Conservation (phyloP, 2,329 filamentous ascomycete genomes). For the Colletotrichum zoysiae region DNA sequence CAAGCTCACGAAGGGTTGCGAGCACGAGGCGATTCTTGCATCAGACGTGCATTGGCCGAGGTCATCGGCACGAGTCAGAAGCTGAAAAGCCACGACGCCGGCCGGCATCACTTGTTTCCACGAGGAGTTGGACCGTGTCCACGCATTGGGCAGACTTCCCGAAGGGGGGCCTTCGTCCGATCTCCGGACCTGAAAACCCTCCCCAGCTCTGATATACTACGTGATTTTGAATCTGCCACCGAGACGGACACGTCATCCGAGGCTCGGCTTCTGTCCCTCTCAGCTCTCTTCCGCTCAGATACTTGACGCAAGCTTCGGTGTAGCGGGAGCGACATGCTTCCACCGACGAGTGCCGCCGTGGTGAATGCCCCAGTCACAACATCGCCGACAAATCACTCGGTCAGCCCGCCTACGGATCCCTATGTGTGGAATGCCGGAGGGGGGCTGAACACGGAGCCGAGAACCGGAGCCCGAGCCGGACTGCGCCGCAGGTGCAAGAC, state of each 20-base stretch:
- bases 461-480: slow-evolving; percentile 10
- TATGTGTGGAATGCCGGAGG: slow-evolving; percentile 1
- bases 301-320: slow-evolving; percentile 10
- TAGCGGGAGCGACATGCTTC: slow-evolving; percentile 14
- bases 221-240: slow-evolving; percentile 11
- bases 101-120: slow-evolving; percentile 9
- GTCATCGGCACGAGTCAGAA: not conserved
- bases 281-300: not conserved
- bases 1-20: not conserved
- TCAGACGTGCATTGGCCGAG: not conserved
- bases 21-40: not conserved
- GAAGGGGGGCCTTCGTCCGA: slow-evolving; percentile 20
- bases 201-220: slow-evolving; percentile 10
- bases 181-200: slow-evolving; percentile 21
- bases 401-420: slow-evolving; percentile 9
- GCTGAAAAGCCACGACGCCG: not conserved
- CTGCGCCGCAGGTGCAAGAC: not conserved
- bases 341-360: slow-evolving; percentile 16
- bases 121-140: slow-evolving; percentile 2
- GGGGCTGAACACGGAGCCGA: slow-evolving; percentile 24
- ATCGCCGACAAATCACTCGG: slow-evolving; percentile 24
- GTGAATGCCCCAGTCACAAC: slow-evolving; percentile 20
- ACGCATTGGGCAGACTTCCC: not conserved
- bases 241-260: slow-evolving; percentile 27
- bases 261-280: slow-evolving; percentile 26